Base-by-base conservation (phyloP, 768 basidiomycete species). In the Trametes cinnabarina region DNA sequence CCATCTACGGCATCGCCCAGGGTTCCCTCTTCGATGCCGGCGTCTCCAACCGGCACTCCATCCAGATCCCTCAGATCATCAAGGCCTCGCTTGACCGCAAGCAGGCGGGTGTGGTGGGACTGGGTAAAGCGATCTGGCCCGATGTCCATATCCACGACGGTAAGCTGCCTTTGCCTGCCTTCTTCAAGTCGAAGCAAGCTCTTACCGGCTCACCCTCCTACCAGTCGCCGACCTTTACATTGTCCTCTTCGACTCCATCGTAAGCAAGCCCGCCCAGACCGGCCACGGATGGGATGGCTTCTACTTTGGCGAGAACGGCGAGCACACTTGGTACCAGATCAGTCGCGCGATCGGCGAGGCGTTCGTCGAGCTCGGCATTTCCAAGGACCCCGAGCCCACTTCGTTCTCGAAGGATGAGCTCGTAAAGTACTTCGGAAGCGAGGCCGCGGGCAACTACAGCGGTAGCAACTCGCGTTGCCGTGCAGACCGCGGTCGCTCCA, bases 41-140 rank as follows among this genome's bases (percentile, higher is more conserved):
- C 10, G 72, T 88, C 34, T 75, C 80, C 32, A 84, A 87, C 61
- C 65, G 72, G 1, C 72, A 78, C 51, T 87, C 85, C 0, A 68
- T 73, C 7, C 82, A 82, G 58, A 78, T 88, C 26, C 84, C 82
- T 2, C 22, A 34, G 0, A 65, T 83, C 4, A 77, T 86, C 54
- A 68, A 70, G 12, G 77, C 77, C 0, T 66, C 77, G 22, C 63
- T 86, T 40, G 71, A 65, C 59, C 75, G 86, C 35, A 76, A 76
- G 0, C 75, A 78, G 28, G 84, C 75, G 0, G 84, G 83, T 12
- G 71, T 83, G 63, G 72, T 87, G 3, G 85, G 86, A 0, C 63
- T 75, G 40, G 87, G 87, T 1, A 71, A 76, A 64, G 84, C 86
- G 51, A 42, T 82, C 6, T 88, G 84, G 86, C 77, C 79, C 0